These are phyloP conservation scores for Ceratobasidium sp. DNA, from an alignment of 1,284 basidiomycete species.

Conservation along the genomic window DNA sequence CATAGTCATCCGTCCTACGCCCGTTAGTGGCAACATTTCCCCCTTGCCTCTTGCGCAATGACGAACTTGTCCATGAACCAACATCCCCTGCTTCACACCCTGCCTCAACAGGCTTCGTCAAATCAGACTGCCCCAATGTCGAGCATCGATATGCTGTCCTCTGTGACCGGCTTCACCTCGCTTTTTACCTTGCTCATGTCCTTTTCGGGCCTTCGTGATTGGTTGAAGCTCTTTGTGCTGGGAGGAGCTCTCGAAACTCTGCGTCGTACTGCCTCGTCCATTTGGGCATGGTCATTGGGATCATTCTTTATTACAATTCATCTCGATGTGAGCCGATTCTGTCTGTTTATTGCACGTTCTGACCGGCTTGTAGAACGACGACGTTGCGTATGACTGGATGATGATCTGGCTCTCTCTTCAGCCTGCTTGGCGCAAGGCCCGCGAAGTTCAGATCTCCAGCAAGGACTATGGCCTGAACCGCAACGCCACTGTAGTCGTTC, in stretches of 20 bases:
- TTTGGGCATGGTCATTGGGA: constrained; percentile 56
- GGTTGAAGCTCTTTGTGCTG: constrained; percentile 65
- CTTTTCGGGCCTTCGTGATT: constrained; percentile 63
- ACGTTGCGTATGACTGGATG: constrained; percentile 63
- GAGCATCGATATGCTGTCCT: background rate
- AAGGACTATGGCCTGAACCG: constrained; percentile 34
- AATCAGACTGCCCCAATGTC: background rate
- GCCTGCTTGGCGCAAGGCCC: constrained; percentile 56
- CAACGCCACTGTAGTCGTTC: constrained; percentile 41
- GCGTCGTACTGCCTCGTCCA: constrained; percentile 55
- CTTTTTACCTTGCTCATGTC: constrained; percentile 54
- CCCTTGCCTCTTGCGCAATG: background rate
- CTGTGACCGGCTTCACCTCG: constrained; percentile 19
- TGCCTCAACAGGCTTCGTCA: background rate
- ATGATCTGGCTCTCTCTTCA: constrained; percentile 67
- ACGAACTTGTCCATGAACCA: constrained; percentile 7
- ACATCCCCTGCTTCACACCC: background rate
- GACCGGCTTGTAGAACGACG: constrained; percentile 49
- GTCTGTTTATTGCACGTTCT: background rate
- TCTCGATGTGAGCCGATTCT: constrained; percentile 55
- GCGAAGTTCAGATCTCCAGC: constrained; percentile 57
- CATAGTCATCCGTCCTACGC: constrained; percentile 6
- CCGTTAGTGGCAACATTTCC: constrained; percentile 28
- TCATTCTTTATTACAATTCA: constrained; percentile 67
- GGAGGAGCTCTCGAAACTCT: constrained; percentile 65